Evolutionary conservation across 371 early-diverging fungal species (phyloP).

Genomic region (Rhizopus microsporus): DNA sequence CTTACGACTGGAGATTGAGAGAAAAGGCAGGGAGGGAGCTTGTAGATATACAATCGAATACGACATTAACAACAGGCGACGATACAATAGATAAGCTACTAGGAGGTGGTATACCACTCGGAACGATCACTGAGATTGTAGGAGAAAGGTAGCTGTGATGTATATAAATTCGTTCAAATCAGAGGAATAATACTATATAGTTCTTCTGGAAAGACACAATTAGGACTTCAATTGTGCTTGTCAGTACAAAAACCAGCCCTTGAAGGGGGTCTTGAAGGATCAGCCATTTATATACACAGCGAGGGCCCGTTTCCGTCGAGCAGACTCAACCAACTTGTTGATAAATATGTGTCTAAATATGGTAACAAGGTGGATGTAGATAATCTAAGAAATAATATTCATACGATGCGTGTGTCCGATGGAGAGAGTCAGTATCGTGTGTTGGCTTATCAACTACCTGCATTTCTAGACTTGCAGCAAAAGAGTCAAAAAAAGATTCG

Average conservation of each 20-base stretch:
- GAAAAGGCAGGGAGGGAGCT: conserved; percentile 3
- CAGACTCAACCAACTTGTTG: conserved; percentile 50
- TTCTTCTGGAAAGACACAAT: conserved; percentile 79
- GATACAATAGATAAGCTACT: conserved; percentile 51
- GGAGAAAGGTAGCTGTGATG: conserved; percentile 55
- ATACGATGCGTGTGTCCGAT: conserved; percentile 65
- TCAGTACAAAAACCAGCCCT: conserved; percentile 60
- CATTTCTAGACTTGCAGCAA: conserved; percentile 44
- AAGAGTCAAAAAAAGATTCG: conserved; percentile 41
- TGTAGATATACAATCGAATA: not conserved
- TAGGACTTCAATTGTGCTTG: conserved; percentile 79
- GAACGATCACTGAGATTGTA: conserved; percentile 64
- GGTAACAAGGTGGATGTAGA: conserved; percentile 10
- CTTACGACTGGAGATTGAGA: conserved; percentile 18
- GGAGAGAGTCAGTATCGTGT: conserved; percentile 72
- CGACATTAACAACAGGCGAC: conserved; percentile 43
- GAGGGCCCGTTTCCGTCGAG: conserved; percentile 63
- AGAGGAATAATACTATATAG: conserved; percentile 26
- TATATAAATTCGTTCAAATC: not conserved
- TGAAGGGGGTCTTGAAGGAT: conserved; percentile 65
- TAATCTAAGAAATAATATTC: conserved; percentile 38
- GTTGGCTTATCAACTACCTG: conserved; percentile 70
- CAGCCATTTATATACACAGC: conserved; percentile 63
- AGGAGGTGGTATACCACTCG: conserved; percentile 58
- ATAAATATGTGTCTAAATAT: conserved; percentile 19